These are phyloP conservation scores for Hordeum marinum DNA, from an alignment of 176 grass and related monocot genomes.

Conservation along the genomic window DNA sequence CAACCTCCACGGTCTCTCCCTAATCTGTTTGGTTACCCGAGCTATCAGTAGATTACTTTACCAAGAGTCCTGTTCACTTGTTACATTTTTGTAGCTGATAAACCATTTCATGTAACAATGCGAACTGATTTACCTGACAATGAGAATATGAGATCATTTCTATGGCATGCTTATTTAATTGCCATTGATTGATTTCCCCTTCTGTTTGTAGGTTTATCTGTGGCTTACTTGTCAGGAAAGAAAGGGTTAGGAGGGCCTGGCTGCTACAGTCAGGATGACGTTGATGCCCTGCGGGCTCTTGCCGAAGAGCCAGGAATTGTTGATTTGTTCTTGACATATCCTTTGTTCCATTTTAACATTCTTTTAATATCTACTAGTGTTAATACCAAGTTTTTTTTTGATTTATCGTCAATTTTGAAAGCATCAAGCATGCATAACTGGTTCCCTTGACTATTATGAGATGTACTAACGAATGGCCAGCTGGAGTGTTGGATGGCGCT, in stretches of 20 bases:
- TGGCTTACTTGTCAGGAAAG: conserved; percentile 76
- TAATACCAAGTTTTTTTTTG: background rate
- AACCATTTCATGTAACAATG: background rate
- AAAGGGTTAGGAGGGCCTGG: conserved; percentile 34
- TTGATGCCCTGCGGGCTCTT: conserved; percentile 78
- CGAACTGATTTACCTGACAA: background rate
- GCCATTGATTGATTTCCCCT: background rate
- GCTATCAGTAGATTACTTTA: background rate
- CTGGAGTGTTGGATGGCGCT: conserved; percentile 56
- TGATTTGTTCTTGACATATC: conserved; percentile 97
- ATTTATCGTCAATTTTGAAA: conserved; percentile 9
- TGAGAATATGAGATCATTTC: background rate
- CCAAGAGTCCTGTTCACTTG: background rate
- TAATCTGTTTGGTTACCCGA: background rate
- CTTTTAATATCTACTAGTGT: background rate
- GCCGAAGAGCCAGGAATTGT: conserved; percentile 68
- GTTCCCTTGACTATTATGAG: conserved; percentile 51
- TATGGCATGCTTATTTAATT: background rate
- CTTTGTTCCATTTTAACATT: conserved; percentile 22
- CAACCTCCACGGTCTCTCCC: conserved; percentile 53
- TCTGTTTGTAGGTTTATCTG: conserved; percentile 56
- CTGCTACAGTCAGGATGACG: conserved; percentile 75
- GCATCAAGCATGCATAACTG: background rate
- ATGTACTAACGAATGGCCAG: conserved; percentile 89
- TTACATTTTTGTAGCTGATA: background rate